Base-by-base conservation (phyloP, 805 yeast species). In the Yarrowia sp. region DNA sequence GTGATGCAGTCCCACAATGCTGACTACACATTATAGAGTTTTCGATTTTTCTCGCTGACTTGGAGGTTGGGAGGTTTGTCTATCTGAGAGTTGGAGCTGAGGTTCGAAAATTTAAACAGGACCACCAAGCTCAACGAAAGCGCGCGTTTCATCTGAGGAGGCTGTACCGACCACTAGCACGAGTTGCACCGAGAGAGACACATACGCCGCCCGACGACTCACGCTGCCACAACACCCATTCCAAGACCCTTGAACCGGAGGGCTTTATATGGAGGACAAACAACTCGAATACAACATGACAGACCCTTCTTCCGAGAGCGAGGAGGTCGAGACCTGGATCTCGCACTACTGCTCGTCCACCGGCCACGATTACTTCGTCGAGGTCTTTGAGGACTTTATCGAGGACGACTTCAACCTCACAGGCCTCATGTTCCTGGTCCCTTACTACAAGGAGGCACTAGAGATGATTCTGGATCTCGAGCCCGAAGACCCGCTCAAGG, bases 331-430 rank as follows among this genome's bases (percentile, higher is more conserved):
- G 69, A 87, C 92, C 53, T 92, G 97, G 97, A 88, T 92, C 72
- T 85, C 89, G 69, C 87, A 87, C 72, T 91, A 88, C 77, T 90
- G 96, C 75, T 84, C 89, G 56, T 80, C 86, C 72, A 89, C 88
- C 74, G 94, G 94, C 30, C 94, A 91, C 76, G 96, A 95, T 75
- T 94, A 88, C 76, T 92, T 92, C 77, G 96, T 93, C 52, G 96
- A 93, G 72, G 97, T 95, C 7, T 84, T 92, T 0, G 92, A 90
- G 58, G 97, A 92, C 61, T 95, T 92, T 77, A 91, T 95, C 70
- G 98, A 93, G 73, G 99, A 95, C 78, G 98, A 95, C 72, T 95
- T 95, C 83, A 95, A 95, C 76, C 83, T 95, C 74, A 93, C 98
- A 0, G 98, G 98, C 0, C 82, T 95, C 65, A 83, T 89, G 39